Evolutionary conservation across 129 eudicot genomes (phyloP), one percentile per base, ranked within the genome.

Genomic region (Tagetes patula): DNA sequence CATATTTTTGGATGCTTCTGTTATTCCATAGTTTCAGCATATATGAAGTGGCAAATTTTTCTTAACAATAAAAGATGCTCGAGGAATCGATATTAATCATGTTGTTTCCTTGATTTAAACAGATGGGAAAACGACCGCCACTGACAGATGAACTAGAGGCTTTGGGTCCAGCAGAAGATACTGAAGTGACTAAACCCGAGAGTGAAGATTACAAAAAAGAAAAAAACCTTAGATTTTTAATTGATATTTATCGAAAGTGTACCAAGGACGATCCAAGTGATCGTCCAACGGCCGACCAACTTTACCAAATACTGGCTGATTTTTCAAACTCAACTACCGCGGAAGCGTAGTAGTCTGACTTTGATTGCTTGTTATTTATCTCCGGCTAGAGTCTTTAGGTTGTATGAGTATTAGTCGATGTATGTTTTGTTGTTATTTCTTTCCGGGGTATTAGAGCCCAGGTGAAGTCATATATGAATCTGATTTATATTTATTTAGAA

Each of bases 61-160:
- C 36, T 27, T 54, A 10, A 9, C 39, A 8, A 49, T 31, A 6
- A 12, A 3, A 48, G 48, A 68, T 33, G 12, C 3, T 34, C 34
- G 41, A 48, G 3, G 12, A 8, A 33, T 12, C 8, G 45, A 27
- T 27, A 64, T 5, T 55, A 52, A 13, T 2, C 13, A 12, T 55
- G 41, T 6, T 40, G 37, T 10, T n/a, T 33, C 7, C n/a, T 62
- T 66, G 59, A 54, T 75, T 58, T 67, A 8, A 55, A 72, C 97
- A 89, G 98, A 80, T 70, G 77, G 96, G 98, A 0, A 84, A 86
- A 76, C 83, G 98, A n/a, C 96, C 98, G 1, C 71, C 30, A 37
- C 72, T 93, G 66, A 87, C 88, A 2, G 95, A 87, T 5, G 90
- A 87, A 60, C 86, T 87, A 20, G 92, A 89, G 76, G 85, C 45